Evolutionary conservation across 2,329 filamentous ascomycete species (phyloP), one percentile per base, ranked within the genome.

Genomic region (Neophaeococcomyces aloes): DNA sequence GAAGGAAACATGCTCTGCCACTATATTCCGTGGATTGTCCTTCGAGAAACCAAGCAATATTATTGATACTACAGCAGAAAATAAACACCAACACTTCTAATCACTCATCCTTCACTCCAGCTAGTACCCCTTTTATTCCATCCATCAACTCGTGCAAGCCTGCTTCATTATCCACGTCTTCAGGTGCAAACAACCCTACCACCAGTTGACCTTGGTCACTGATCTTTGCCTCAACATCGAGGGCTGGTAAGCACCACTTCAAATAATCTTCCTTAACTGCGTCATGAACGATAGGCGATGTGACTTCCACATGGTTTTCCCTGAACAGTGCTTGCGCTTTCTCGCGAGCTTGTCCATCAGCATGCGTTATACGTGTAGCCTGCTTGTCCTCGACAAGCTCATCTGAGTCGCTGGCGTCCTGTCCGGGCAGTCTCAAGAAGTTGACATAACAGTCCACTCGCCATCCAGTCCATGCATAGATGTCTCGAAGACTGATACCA

Each of bases 391-490:
- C 46, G 42, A 34, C 14, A 17, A 29, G 30, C n/a, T 47, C 30
- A n/a, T 37, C 27, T 33, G 6, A 17, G n/a, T 10, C 33, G 10
- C 7, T 29, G 11, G 30, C 35, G 31, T 64, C 65, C 8, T 29
- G 13, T 14, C 18, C 39, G 1, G 73, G 73, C 4, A 78, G 60
- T 40, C 70, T 77, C 14, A 94, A 61, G 51, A 94, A 91, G 59
- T 95, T 95, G 54, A 94, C 78, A 63, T 85, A 89, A 0, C 74
- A 78, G 53, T 83, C 74, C 1, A 94, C 61, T 42, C 62, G 67
- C 2, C 86, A 63, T 0, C 81, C 82, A 0, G 84, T 89, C 86
- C 86, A 94, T 13, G 70, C 61, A 15, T 69, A 62, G 29, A 94
- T 79, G 59, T 94, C 80, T 65, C 75, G 76, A 1, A 94, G 64